phyloP scores from a whole-genome alignment of 148 eudicot species.

The Talinum fruticosum region DNA sequence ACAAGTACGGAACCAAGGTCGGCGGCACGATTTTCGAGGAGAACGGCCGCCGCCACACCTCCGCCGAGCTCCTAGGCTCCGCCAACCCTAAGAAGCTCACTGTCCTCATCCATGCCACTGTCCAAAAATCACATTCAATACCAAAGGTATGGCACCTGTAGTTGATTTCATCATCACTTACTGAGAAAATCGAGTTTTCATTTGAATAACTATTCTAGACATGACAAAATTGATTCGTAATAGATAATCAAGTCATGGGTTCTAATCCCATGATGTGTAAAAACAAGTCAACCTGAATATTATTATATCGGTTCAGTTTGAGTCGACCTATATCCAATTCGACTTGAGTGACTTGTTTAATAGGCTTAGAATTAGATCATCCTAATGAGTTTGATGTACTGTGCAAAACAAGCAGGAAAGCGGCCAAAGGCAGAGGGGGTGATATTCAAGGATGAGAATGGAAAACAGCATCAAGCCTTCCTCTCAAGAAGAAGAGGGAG shows the following conservation, averaged over 20 bases:
- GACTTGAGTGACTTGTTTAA: no score
- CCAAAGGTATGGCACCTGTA: constrained; percentile 28
- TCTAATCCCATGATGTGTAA: no score
- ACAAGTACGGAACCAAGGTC: constrained; percentile 83
- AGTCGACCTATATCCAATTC: no score
- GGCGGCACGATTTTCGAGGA: constrained; percentile 88
- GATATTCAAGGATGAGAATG: constrained; percentile 76
- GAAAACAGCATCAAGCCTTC: constrained; percentile 49
- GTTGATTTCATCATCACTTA: background rate
- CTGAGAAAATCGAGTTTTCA: background rate
- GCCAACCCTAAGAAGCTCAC: constrained; percentile 51
- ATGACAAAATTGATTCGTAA: background rate
- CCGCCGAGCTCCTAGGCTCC: constrained; percentile 75
- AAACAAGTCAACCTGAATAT: background rate
- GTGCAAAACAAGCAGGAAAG: constrained; percentile 38
- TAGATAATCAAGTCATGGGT: no score
- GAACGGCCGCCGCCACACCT: constrained; percentile 72
- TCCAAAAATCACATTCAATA: constrained; percentile 61
- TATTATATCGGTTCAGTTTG: background rate
- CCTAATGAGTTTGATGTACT: no score
- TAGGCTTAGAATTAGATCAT: no score
- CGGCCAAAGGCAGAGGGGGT: constrained; percentile 80
- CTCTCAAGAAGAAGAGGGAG: constrained; percentile 51
- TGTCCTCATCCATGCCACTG: constrained; percentile 75
- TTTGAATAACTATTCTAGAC: background rate